Base-by-base conservation (phyloP, 2,329 filamentous ascomycete species). In the Aspergillus pseudoviridinutans region DNA sequence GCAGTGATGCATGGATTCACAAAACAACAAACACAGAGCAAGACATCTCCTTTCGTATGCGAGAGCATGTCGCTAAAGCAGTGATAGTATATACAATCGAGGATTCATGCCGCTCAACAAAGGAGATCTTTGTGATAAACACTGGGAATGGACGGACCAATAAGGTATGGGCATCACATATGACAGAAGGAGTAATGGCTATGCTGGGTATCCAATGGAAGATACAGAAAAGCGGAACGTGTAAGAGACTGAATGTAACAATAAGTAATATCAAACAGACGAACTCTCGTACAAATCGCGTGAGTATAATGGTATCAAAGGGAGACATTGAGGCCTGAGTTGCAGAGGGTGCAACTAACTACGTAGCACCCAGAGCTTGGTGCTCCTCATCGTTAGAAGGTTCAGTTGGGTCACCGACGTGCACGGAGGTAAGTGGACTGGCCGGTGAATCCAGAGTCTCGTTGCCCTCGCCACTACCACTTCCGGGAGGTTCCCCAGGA, bases 201-300 rank as follows among this genome's bases (percentile, higher is more conserved):
- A 67, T 61, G 62, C 57, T 65, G 69, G 70, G 70, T 72, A 72
- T 71, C 68, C 69, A 47, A 63, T 60, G 54, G 55, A 60, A 53
- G 51, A 55, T 56, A 55, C 54, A 63, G 58, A 58, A 51, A 50
- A 55, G 22, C 44, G 44, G 22, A 24, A 47, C 44, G 5, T 22
- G 44, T 24, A 12, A 25, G 22, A 47, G 10, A 47, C 44, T 27
- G 12, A 12, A 4, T 24, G 22, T 5, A 47, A 24, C 22, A 25
- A 24, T 24, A 17, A 3, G 20, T 24, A 24, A 27, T 25, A 27
- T 25, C 24, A 14, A 25, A 47, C n/a, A 47, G 7, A 47, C 5
- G n/a, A 20, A 47, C 20, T 25, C 10, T 24, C 22, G 20, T 46
- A 46, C 42, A 46, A 20, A 12, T 24, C 12, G 20, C 12, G 42